A percentile compares a stretch with the other conserved stretches of the same genome.
phyloP scores from a whole-genome alignment of 2,329 filamentous ascomycete genomes.

The Pseudocercospora pini-densiflorae region DNA sequence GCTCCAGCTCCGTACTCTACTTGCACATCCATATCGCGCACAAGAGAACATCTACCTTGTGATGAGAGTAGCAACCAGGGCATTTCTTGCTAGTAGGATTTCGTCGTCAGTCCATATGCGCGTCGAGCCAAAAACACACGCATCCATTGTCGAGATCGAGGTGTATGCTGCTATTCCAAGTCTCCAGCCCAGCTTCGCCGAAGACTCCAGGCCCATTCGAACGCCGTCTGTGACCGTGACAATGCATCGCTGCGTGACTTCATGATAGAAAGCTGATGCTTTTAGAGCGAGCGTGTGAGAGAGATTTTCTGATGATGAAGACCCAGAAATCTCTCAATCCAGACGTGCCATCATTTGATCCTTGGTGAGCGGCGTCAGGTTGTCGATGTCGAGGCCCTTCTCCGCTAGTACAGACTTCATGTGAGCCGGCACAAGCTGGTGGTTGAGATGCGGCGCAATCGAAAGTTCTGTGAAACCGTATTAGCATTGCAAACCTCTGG shows the following conservation, averaged over 20 bases:
- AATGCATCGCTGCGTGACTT: conserved; percentile 45
- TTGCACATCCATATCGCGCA: conserved; percentile 16
- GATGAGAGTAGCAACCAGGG: conserved; percentile 21
- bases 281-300: conserved; percentile 18
- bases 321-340: conserved; percentile 63
- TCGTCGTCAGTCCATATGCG: conserved; percentile 19
- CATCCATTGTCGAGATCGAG: conserved; percentile 15
- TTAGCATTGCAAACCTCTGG: conserved; percentile 17
- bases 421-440: conserved; percentile 83
- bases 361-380: conserved; percentile 87
- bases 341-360: conserved; percentile 97
- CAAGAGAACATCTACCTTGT: conserved; percentile 27
- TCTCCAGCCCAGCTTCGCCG: conserved; percentile 25
- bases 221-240: conserved; percentile 34
- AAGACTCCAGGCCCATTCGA: conserved; percentile 36
- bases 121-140: conserved; percentile 7
- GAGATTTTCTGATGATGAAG: conserved; percentile 1
- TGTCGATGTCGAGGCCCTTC: conserved; percentile 85
- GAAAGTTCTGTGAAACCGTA: conserved; percentile 73
- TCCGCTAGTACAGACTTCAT: conserved; percentile 73
- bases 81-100: conserved; percentile 11
- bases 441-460: conserved; percentile 87
- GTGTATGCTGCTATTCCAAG: conserved; percentile 22
- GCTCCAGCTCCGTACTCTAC: conserved; percentile 12
- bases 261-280: conserved; percentile 42